Percentiles rank a stretch among this genome's conserved stretches.
Evolutionary conservation across 139 green algal genomes (phyloP).

Genomic region (Chlamydomonas sphaeroides): DNA sequence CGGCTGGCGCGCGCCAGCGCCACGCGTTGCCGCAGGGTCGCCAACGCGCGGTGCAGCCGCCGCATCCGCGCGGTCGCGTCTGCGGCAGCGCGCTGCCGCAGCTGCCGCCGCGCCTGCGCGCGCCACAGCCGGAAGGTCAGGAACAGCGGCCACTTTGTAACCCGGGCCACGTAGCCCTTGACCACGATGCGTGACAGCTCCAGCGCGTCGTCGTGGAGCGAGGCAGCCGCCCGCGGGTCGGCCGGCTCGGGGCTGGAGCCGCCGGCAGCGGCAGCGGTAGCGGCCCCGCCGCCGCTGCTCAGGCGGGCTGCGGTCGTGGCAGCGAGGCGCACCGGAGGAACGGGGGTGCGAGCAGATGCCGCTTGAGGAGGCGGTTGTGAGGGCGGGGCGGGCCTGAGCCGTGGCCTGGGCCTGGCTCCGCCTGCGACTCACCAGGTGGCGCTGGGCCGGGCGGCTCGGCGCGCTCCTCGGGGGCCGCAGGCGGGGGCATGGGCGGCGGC

Average conservation of each 20-base stretch:
- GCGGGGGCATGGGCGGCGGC: too few species aligned
- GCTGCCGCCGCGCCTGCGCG: not conserved
- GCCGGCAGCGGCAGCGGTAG: not conserved
- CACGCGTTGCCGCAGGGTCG: not conserved
- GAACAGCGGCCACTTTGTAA: conserved; percentile 28
- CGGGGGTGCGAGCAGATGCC: not conserved
- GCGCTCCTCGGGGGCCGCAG: too few species aligned
- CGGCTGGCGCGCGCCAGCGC: not conserved
- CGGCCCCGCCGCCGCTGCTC: not conserved
- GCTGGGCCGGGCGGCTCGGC: too few species aligned
- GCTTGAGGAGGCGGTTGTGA: too few species aligned
- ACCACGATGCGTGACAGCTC: conserved; percentile 43
- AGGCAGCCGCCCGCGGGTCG: not conserved
- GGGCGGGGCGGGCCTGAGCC: too few species aligned
- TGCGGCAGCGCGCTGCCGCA: not conserved
- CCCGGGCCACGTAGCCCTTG: conserved; percentile 20
- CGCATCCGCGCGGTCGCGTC: not conserved
- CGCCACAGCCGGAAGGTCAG: conserved; percentile 39
- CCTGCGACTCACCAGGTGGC: too few species aligned
- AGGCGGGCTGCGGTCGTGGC: not conserved
- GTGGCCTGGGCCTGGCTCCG: too few species aligned
- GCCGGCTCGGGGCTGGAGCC: too few species aligned
- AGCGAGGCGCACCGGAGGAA: not conserved
- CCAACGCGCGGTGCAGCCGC: not conserved
- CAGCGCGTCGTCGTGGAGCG: conserved; percentile 30